Evolutionary conservation across 148 eudicot genomes (phyloP).

Genomic region (Arbutus unedo): DNA sequence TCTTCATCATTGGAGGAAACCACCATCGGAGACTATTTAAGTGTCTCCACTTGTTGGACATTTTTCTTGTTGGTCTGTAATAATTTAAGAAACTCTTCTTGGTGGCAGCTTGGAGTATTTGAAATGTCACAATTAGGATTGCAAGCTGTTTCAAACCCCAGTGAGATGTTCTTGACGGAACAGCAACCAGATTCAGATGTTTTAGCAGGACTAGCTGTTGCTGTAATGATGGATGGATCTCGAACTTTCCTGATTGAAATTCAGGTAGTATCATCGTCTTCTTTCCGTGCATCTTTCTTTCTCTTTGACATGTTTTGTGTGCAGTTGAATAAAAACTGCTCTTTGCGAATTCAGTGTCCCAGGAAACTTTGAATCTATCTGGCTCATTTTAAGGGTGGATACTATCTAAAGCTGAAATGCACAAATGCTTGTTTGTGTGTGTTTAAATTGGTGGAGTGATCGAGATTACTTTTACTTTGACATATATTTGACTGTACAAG

Average conservation of each 20-base stretch:
- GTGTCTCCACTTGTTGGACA: neutral
- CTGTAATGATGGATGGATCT: slow-evolving; percentile 86
- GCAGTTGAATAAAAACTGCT: neutral
- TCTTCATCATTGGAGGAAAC: too few relatives aligned
- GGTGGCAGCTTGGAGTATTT: slow-evolving; percentile 82
- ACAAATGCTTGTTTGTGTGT: neutral
- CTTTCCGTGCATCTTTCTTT: neutral
- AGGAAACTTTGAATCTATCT: neutral
- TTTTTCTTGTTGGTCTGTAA: slow-evolving; percentile 5
- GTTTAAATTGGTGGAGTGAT: neutral
- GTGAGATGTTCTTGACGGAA: slow-evolving; percentile 79
- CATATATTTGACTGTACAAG: neutral
- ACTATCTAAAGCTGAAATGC: neutral
- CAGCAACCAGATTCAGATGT: slow-evolving; percentile 71
- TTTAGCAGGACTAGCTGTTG: slow-evolving; percentile 84
- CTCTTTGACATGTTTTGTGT: neutral
- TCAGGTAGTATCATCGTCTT: slow-evolving; percentile 50
- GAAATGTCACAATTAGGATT: slow-evolving; percentile 81
- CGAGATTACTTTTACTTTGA: neutral
- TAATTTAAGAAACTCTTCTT: slow-evolving; percentile 12
- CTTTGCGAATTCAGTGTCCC: neutral
- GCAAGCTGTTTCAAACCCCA: slow-evolving; percentile 75
- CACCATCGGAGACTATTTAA: too few relatives aligned
- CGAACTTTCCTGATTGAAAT: slow-evolving; percentile 87
- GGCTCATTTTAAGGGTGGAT: neutral